Base-by-base conservation (phyloP, 164 flowering plant species). In the Magnolia kwangsiensis region DNA sequence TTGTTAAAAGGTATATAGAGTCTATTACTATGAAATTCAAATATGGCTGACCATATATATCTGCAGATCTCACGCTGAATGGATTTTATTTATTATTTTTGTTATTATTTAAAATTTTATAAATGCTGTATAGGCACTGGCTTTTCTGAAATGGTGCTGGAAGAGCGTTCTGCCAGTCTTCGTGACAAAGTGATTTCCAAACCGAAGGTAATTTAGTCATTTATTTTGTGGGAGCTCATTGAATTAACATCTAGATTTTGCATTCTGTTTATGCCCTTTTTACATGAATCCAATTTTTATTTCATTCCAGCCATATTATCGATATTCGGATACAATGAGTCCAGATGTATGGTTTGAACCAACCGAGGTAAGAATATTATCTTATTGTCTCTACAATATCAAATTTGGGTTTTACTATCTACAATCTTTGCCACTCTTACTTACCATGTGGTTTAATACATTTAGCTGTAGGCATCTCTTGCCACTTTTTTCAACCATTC, bases 321-420 rank as follows among this genome's bases (percentile, higher is more conserved):
- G 91, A 19, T 90, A 79, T 84, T 86, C 83, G 51, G 97, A 94
- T 50, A 78, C 91, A 49, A 59, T 88, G 19, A 88, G 84, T 79
- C 99, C 99, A 78, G 97, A 96, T 88, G 98, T 94, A 58, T 96
- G 99, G 99, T 94, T 96, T 88, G 98, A 96, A 76, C 91, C 98
- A 68, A 73, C 89, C 70, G 96, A 94, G 97, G 99, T 96, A 88
- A 73, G 37, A 50, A 68, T 68, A 29, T 29, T 65, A 18, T 29
- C 50, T 19, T 29, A 55, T 55, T 11, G 61, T 11, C 13, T 55
- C 18, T 55, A 55, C 61, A 55, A 11, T 55, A 55, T 55, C 61
- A 55, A 2, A 55, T 37, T 37, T 7, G 0, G 45, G 45, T 37
- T 37, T 37, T 37, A 37, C 45, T 37, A 37, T 37, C 45, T 37